Evolutionary conservation across 768 basidiomycete genomes (phyloP), one percentile per base, ranked within the genome.

Genomic region (Panaeolus papilionaceus): DNA sequence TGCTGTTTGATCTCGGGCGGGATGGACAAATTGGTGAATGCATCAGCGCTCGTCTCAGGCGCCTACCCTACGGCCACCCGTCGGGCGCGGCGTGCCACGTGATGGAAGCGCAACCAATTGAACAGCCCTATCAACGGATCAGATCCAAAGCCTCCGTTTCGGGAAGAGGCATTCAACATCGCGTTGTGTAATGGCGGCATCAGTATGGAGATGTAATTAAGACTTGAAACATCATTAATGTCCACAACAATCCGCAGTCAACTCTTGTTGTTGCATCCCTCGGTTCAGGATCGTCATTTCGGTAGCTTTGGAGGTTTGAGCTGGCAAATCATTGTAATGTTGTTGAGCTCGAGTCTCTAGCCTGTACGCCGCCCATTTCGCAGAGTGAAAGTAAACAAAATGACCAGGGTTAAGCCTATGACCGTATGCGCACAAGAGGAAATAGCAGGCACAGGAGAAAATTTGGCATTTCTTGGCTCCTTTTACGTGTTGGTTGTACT

Each of bases 191-290:
- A 58, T 16, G 33, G 4, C 33, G 26, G 14, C 33, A 58, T 58
- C 54, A 58, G 33, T 37, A 28, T 33, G 33, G 54, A 33, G 54
- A 58, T 33, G 28, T 12, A 33, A 37, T 26, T 23, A 23, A 23
- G 7, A 20, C 23, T 49, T 58, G 54, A 58, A 58, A 58, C 54
- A 26, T 49, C 8, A 10, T 23, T 5, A 49, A 26, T 7, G 2
- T 58, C 16, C 26, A 33, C 26, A 58, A 33, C 26, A 58, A 58
- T 58, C 54, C 54, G 54, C 54, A 58, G 54, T 58, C 28, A 8
- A 33, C 33, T 33, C 14, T 14, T 28, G 54, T 33, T 49, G 33
- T 58, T 16, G 28, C 28, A 33, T 33, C 28, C 54, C 33, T 58
- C 33, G 54, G 33, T 37, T 16, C 6, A 4, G 3, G 47, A 49